phyloP scores from a whole-genome alignment of 2,329 filamentous ascomycete genomes.

The Macroventuria anomochaeta region DNA sequence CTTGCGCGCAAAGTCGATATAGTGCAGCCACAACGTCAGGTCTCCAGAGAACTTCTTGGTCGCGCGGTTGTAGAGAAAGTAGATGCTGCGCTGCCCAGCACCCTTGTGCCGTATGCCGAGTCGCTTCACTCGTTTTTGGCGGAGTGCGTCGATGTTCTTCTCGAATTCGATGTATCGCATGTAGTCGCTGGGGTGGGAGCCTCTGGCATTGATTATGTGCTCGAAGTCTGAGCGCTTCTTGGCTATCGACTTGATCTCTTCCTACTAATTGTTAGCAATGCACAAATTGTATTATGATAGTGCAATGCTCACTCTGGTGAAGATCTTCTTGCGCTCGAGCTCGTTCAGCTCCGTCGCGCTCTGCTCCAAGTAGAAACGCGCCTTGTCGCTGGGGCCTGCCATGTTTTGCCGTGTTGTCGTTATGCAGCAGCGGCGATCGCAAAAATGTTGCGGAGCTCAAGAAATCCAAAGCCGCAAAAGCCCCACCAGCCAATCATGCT shows the following conservation, averaged over 20 bases:
- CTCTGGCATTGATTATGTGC: constrained; percentile 84
- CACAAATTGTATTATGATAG: background rate
- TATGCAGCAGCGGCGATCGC: constrained; percentile 18
- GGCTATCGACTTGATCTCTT: constrained; percentile 88
- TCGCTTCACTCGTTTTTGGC: constrained; percentile 81
- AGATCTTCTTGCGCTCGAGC: constrained; percentile 90
- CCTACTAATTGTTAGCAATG: constrained; percentile 55
- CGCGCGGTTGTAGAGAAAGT: constrained; percentile 86
- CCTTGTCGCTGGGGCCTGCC: constrained; percentile 89
- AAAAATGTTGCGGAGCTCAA: constrained; percentile 30
- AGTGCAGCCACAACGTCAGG: constrained; percentile 84
- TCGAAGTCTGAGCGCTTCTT: constrained; percentile 93
- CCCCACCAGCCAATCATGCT: constrained; percentile 23
- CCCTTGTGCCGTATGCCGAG: constrained; percentile 76
- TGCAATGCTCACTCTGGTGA: constrained; percentile 68
- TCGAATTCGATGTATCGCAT: constrained; percentile 80
- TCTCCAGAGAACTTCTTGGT: constrained; percentile 85
- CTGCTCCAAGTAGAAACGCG: constrained; percentile 92
- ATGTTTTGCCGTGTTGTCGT: constrained; percentile 57
- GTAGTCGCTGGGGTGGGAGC: constrained; percentile 75
- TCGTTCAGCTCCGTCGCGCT: constrained; percentile 91
- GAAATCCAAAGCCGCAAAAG: constrained; percentile 10
- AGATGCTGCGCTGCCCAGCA: constrained; percentile 79
- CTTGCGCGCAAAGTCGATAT: constrained; percentile 79
- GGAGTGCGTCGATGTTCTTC: constrained; percentile 73